Evolutionary conservation across 1,284 basidiomycete species (phyloP).

Genomic region (Sporisorium scitamineum): DNA sequence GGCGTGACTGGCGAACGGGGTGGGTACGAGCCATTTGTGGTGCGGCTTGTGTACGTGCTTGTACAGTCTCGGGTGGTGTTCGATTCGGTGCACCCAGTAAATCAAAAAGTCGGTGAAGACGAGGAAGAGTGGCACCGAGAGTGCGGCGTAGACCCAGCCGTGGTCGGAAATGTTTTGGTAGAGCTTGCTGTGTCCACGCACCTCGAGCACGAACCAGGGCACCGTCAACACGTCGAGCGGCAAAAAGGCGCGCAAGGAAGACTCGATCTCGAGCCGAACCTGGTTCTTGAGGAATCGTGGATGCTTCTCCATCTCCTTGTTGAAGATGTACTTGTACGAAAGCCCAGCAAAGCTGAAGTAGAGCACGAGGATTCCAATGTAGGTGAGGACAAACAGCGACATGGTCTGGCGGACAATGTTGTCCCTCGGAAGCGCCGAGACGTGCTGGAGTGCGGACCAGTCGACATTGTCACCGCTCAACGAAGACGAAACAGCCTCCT

Average conservation of each 20-base stretch:
- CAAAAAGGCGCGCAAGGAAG: conserved; percentile 83
- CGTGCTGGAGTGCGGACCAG: conserved; percentile 36
- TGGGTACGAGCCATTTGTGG: conserved; percentile 98
- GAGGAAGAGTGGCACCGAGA: conserved; percentile 75
- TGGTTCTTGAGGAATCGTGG: conserved; percentile 92
- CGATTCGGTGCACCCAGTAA: conserved; percentile 93
- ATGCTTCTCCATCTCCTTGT: conserved; percentile 95
- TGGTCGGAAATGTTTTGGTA: conserved; percentile 79
- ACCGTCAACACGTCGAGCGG: conserved; percentile 77
- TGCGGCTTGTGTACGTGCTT: conserved; percentile 94
- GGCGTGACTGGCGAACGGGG: conserved; percentile 94
- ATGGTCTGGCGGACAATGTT: conserved; percentile 76
- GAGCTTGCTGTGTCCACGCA: conserved; percentile 83
- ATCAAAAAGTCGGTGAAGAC: conserved; percentile 91
- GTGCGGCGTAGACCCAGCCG: conserved; percentile 61
- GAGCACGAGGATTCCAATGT: conserved; percentile 76
- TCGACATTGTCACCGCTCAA: conserved; percentile 32
- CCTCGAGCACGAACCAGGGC: conserved; percentile 94
- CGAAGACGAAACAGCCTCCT: conserved; percentile 31
- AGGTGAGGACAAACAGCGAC: conserved; percentile 81
- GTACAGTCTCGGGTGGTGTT: conserved; percentile 89
- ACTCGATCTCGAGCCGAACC: conserved; percentile 80
- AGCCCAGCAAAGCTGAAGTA: conserved; percentile 82
- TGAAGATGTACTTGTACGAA: conserved; percentile 90
- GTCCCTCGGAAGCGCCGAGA: conserved; percentile 56